Evolutionary conservation across 208 protist genomes (phyloP).

Genomic region (Wallacemonas sp.): DNA sequence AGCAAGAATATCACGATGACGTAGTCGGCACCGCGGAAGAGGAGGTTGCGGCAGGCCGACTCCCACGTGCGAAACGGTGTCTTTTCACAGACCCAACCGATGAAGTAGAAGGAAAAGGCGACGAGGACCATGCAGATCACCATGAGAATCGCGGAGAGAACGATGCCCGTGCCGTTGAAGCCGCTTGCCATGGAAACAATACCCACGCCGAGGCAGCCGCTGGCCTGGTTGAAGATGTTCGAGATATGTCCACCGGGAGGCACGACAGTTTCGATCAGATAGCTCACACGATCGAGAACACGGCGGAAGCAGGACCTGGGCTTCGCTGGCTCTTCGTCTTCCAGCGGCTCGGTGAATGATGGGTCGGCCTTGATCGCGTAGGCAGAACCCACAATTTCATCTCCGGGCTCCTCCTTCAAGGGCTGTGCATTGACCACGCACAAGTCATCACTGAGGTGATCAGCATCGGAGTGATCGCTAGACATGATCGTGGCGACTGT

Average conservation of each 20-base stretch:
- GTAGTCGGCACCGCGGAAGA: constrained; percentile 63
- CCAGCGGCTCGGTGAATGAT: not conserved
- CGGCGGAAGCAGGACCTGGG: constrained; percentile 3
- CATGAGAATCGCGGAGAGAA: constrained; percentile 48
- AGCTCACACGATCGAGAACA: not conserved
- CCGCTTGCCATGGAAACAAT: constrained; percentile 60
- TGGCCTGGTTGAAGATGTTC: constrained; percentile 62
- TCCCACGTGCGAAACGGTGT: constrained; percentile 56
- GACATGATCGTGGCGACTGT: not conserved
- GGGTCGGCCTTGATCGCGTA: not conserved
- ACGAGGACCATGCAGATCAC: constrained; percentile 42
- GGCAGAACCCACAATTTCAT: not conserved
- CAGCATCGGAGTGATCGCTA: constrained; percentile 4
- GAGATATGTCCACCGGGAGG: constrained; percentile 54
- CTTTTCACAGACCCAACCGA: constrained; percentile 52
- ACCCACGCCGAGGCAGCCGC: constrained; percentile 53
- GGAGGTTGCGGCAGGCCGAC: constrained; percentile 40
- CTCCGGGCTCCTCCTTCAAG: not conserved
- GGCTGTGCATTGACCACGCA: constrained; percentile 3
- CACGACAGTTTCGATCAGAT: constrained; percentile 20
- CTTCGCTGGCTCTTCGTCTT: not conserved
- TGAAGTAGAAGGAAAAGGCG: constrained; percentile 66
- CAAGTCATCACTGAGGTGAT: constrained; percentile 4
- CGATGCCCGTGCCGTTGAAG: constrained; percentile 55
- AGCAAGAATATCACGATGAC: constrained; percentile 48